Evolutionary conservation across 345 rosid species (phyloP), one percentile per base, ranked within the genome.

Genomic region (Trapa incisa): DNA sequence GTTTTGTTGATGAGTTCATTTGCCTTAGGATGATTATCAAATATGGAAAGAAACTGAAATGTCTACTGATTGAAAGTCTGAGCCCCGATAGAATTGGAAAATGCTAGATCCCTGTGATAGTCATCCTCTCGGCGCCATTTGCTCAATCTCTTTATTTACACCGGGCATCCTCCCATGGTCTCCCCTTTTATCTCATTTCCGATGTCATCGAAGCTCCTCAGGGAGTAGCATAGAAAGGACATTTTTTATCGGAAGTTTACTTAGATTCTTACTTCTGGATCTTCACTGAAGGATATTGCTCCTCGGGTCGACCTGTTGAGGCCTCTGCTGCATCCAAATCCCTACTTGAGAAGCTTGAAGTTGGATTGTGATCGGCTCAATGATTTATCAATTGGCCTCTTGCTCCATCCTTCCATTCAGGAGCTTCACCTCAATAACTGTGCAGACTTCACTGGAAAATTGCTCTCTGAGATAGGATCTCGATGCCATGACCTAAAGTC

Each of bases 401-500:
- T 93, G 65, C 77, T 74, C 64, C 81, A 82, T 47, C 89, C 94
- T 72, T 80, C 92, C 43, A 75, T 93, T 67, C 74, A 74, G 0
- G 94, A 89, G 81, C 83, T 93, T 29, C 86, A 78, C 66, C 79
- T 93, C 4, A 85, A 79, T 39, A 93, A 88, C 64, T 93, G 98
- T 22, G 69, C 80, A 0, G 85, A 87, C 78, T 90, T 93, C 68
- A 85, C 82, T 6, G 96, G 98, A 0, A 89, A 78, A 67, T 76
- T 93, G 71, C 87, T 93, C 45, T 88, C 88, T 17, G 88, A 81
- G 72, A 93, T 93, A 9, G 98, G 94, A 39, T 77, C 75, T 22
- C 80, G 77, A 35, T 90, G 98, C 81, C 75, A 76, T 58, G 82
- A 87, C 68, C 70, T 90, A 39, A 88, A 94, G 98, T 89, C 65